Conservation (phyloP, 2,329 filamentous ascomycete genomes). For the Nemania diffusa region DNA sequence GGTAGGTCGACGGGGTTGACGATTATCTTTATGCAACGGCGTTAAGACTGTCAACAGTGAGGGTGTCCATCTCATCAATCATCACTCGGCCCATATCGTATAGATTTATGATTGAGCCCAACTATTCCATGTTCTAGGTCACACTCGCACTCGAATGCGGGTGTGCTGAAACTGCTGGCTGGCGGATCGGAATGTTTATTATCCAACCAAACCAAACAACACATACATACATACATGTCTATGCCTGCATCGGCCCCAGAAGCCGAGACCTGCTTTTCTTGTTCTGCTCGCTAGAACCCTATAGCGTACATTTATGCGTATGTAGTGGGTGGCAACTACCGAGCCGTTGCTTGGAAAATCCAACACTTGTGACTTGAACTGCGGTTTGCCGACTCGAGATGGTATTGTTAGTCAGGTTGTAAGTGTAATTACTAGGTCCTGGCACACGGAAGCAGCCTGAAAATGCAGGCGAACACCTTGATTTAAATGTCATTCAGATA, state of each 20-base stretch:
- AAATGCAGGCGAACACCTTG: slow-evolving; percentile 1
- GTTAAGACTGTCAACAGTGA: too few species aligned
- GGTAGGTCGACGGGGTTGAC: background rate
- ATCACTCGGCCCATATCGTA: background rate
- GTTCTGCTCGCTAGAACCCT: background rate
- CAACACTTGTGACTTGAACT: background rate
- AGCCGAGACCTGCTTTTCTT: slow-evolving; percentile 22
- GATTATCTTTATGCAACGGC: background rate
- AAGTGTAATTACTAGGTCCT: background rate
- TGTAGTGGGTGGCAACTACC: slow-evolving; percentile 6
- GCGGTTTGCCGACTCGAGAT: background rate
- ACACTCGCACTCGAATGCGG: background rate
- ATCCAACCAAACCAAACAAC: background rate
- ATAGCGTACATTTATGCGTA: background rate
- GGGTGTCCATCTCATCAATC: background rate
- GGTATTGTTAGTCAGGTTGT: background rate
- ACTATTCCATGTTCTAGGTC: background rate
- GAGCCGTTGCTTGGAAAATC: slow-evolving; percentile 2
- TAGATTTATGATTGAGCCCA: background rate
- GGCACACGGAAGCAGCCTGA: background rate
- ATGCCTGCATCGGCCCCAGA: background rate
- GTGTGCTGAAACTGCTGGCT: background rate
- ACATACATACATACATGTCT: background rate
- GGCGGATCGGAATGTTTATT: background rate
- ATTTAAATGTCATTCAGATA: background rate